Evolutionary conservation across 225 moss, liverwort and hornwort species (phyloP).

Genomic region (Rhytidiadelphus loreus): DNA sequence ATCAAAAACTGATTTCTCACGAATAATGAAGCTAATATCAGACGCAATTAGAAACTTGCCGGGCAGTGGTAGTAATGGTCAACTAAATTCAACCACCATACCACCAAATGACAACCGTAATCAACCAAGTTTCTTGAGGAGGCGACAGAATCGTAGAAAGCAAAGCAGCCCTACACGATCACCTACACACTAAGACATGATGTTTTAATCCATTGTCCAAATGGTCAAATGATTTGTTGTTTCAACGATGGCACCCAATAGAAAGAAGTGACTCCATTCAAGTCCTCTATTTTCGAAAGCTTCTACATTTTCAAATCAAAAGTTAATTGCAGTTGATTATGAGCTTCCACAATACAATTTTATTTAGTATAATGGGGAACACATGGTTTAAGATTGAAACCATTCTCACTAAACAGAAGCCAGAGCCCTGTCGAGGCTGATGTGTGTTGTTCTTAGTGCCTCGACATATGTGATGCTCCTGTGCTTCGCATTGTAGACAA

Average conservation of each 20-base stretch:
- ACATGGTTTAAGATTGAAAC: background rate
- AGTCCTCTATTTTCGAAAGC: background rate
- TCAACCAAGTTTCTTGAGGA: background rate
- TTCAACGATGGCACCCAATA: background rate
- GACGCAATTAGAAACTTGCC: rapidly evolving
- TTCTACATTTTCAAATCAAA: background rate
- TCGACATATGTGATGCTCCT: no score
- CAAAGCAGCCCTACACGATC: rapidly evolving
- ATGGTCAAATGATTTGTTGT: background rate
- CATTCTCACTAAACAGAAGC: no score
- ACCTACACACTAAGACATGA: rapidly evolving
- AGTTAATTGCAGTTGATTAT: background rate
- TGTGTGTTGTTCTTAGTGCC: no score
- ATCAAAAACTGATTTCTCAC: no score
- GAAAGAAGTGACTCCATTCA: background rate
- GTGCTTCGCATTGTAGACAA: no score
- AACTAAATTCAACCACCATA: background rate
- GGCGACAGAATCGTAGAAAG: background rate
- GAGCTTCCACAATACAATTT: background rate
- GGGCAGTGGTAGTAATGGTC: rapidly evolving
- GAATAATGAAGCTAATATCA: rapidly evolving
- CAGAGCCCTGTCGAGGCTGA: no score
- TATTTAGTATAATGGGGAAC: no score
- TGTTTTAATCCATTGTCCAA: background rate
- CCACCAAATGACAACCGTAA: no score